A percentile compares a stretch with the other conserved stretches of the same genome.
Evolutionary conservation across 257 asterid genomes (phyloP).

Genomic region (Lycium barbarum): DNA sequence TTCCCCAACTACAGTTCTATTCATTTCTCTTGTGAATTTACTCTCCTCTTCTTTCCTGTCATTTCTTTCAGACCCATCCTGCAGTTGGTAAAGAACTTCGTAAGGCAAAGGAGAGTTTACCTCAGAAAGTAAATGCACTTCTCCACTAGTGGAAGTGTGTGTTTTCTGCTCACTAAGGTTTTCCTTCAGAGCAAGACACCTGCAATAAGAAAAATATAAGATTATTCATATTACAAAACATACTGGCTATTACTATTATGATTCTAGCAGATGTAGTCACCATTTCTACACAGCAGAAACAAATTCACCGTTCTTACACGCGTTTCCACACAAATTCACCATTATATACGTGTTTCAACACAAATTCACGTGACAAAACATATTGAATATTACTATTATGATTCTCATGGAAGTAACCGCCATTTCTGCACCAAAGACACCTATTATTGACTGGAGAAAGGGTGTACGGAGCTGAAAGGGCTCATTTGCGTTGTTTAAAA

Average conservation of each 20-base stretch:
- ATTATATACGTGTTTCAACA: background rate
- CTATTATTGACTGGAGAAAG: slow-evolving; percentile 28
- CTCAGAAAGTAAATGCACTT: slow-evolving; percentile 58
- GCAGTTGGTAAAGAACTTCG: background rate
- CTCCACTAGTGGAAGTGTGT: slow-evolving; percentile 54
- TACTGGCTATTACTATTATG: background rate
- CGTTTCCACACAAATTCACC: background rate
- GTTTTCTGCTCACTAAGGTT: slow-evolving; percentile 43
- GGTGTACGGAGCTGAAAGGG: background rate
- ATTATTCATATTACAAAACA: background rate
- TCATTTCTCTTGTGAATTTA: background rate
- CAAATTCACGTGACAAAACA: background rate
- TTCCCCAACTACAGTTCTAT: slow-evolving; percentile 4
- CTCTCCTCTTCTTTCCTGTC: background rate
- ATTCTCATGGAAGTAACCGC: background rate
- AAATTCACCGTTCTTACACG: background rate
- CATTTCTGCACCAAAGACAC: background rate
- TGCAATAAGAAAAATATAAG: slow-evolving; percentile 39
- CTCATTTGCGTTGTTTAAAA: background rate
- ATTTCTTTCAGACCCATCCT: slow-evolving; percentile 20
- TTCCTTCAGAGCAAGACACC: slow-evolving; percentile 50
- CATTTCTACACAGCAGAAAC: background rate
- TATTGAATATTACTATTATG: background rate
- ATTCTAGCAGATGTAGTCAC: background rate
- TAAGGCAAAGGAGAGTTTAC: slow-evolving; percentile 38